A percentile compares a stretch with the other conserved stretches of the same genome.
Evolutionary conservation across 1,284 basidiomycete genomes (phyloP).

Genomic region (Tranzscheliella williamsii): DNA sequence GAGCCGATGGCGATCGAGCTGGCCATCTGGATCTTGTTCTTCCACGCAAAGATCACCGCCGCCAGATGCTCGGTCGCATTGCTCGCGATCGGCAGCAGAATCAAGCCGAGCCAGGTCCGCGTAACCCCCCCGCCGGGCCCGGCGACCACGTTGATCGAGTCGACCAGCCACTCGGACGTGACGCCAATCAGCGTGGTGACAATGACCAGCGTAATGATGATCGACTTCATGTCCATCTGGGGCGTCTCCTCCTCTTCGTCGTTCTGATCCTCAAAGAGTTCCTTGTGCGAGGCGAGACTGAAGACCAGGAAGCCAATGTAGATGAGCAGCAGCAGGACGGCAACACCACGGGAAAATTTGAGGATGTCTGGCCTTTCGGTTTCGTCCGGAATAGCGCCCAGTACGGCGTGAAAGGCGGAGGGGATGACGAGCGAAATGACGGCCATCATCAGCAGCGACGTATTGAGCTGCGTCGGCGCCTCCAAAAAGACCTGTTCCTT

Average conservation of each 20-base stretch:
- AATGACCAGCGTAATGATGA: slow-evolving; percentile 34
- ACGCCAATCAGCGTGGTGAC: slow-evolving; percentile 50
- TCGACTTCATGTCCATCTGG: slow-evolving; percentile 39
- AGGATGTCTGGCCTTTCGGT: slow-evolving; percentile 47
- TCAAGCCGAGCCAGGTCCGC: slow-evolving; percentile 49
- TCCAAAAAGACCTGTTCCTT: slow-evolving; percentile 44
- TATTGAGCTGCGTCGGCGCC: slow-evolving; percentile 44
- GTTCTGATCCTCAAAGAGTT: slow-evolving; percentile 39
- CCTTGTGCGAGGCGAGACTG: slow-evolving; percentile 41
- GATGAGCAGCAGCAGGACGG: slow-evolving; percentile 48
- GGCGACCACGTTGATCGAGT: slow-evolving; percentile 42
- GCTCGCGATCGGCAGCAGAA: slow-evolving; percentile 45
- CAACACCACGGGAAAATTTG: slow-evolving; percentile 44
- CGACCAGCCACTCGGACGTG: slow-evolving; percentile 53
- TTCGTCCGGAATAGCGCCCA: slow-evolving; percentile 36
- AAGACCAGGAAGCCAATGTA: slow-evolving; percentile 53
- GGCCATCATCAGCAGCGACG: slow-evolving; percentile 48
- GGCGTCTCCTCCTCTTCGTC: slow-evolving; percentile 48
- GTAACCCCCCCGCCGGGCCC: slow-evolving; percentile 28
- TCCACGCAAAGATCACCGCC: slow-evolving; percentile 47
- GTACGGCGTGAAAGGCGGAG: slow-evolving; percentile 50
- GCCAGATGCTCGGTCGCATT: slow-evolving; percentile 52
- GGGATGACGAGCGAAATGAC: slow-evolving; percentile 54
- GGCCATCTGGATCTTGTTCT: slow-evolving; percentile 53
- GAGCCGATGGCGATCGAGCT: slow-evolving; percentile 50